phyloP scores from a whole-genome alignment of 2,329 filamentous ascomycete genomes.

The Curvularia verruculosa region DNA sequence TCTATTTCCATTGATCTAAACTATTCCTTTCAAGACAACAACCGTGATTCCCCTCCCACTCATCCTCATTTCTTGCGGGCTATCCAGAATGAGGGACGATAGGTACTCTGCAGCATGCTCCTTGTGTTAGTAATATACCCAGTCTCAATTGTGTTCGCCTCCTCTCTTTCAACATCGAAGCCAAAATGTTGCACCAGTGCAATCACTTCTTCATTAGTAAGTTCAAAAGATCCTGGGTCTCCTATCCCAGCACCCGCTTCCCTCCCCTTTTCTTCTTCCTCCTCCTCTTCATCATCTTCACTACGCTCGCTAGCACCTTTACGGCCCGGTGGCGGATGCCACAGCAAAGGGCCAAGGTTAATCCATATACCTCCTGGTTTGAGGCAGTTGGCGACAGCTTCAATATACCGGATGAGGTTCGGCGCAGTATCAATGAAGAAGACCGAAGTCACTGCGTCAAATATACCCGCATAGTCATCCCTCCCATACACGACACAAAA shows the following conservation, averaged over 20 bases:
- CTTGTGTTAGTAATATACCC: slow-evolving; percentile 86
- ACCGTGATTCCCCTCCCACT: not conserved
- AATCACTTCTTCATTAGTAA: slow-evolving; percentile 87
- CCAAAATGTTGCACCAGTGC: slow-evolving; percentile 75
- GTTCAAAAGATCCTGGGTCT: slow-evolving; percentile 87
- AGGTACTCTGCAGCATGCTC: slow-evolving; percentile 86
- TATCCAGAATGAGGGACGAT: slow-evolving; percentile 83
- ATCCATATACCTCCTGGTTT: slow-evolving; percentile 79
- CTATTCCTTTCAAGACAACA: not conserved
- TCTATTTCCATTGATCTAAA: too few relatives aligned
- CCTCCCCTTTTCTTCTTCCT: slow-evolving; percentile 17
- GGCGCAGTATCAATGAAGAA: slow-evolving; percentile 98
- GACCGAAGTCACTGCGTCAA: slow-evolving; percentile 84
- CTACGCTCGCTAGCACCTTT: not conserved
- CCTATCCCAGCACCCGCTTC: slow-evolving; percentile 67
- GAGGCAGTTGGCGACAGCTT: slow-evolving; percentile 80
- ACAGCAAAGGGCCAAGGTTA: slow-evolving; percentile 88
- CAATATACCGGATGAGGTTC: slow-evolving; percentile 87
- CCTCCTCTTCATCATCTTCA: slow-evolving; percentile 10
- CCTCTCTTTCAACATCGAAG: slow-evolving; percentile 72
- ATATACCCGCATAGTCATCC: slow-evolving; percentile 64
- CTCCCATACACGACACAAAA: slow-evolving; percentile 85
- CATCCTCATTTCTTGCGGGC: slow-evolving; percentile 66
- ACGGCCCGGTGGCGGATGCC: slow-evolving; percentile 92
- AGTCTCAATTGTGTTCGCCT: slow-evolving; percentile 63